A percentile compares a stretch with the other conserved stretches of the same genome.
Conservation (phyloP, 2,329 filamentous ascomycete species). For the Penicillium brevicompactum region DNA sequence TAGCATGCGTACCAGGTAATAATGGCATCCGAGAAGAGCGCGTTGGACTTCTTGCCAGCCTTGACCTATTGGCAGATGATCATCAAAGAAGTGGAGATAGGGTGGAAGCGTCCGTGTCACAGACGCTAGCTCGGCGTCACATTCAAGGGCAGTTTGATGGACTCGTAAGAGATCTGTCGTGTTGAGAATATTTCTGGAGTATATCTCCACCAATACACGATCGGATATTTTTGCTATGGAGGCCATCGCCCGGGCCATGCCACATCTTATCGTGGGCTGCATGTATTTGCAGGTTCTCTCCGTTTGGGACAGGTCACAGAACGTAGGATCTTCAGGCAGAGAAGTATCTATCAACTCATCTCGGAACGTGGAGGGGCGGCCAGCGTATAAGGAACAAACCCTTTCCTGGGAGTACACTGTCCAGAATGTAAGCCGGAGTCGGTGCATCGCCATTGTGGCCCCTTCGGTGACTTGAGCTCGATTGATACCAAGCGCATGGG, state of each 20-base stretch:
- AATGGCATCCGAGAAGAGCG: background rate
- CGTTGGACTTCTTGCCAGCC: background rate
- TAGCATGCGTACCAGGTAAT: background rate
- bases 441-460: background rate
- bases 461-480: constrained; percentile 17
- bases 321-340: constrained; percentile 12
- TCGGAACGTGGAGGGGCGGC: constrained; percentile 13
- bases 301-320: too few species aligned
- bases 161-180: background rate
- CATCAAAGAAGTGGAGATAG: background rate
- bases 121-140: background rate
- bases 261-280: background rate
- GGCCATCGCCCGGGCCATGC: background rate
- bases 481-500: constrained; percentile 15
- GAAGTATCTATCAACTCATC: constrained; percentile 16
- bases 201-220: background rate
- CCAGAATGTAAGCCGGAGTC: background rate
- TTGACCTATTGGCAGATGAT: background rate
- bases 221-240: background rate
- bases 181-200: background rate
- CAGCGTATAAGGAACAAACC: constrained; percentile 12
- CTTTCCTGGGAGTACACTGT: background rate
- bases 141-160: background rate
- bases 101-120: background rate
- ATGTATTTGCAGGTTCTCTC: background rate